Percentiles rank a stretch among this genome's conserved stretches.
Conservation (phyloP, 75 land plant species). For the Ceratopteris richardii region DNA sequence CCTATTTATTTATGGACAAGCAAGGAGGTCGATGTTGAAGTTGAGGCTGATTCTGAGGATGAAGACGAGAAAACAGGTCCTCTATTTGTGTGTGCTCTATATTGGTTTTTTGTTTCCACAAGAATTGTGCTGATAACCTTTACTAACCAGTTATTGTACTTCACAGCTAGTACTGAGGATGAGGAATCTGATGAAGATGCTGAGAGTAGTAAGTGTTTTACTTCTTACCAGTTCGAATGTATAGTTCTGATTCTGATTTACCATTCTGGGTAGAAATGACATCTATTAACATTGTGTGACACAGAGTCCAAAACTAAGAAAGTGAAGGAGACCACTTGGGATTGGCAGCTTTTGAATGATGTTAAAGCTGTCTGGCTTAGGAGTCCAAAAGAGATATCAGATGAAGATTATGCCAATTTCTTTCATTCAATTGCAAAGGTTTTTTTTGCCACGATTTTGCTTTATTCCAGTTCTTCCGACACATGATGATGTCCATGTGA, state of each 20-base stretch:
- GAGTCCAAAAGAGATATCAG: conserved; percentile 91
- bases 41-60: conserved; percentile 64
- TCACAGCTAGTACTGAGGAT: conserved; percentile 31
- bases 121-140: not conserved
- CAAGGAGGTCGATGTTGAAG: conserved; percentile 85
- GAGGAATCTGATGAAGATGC: conserved; percentile 50
- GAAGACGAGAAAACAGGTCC: conserved; percentile 42
- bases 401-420: conserved; percentile 89
- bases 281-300: too few species aligned
- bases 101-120: not conserved
- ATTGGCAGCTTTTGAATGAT: conserved; percentile 93
- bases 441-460: too few species aligned
- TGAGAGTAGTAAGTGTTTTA: conserved; percentile 30
- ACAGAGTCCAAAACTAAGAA: conserved; percentile 69
- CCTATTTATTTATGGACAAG: conserved; percentile 89
- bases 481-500: too few species aligned
- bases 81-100: too few species aligned
- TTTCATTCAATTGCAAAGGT: conserved; percentile 91
- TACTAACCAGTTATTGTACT: not conserved
- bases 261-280: too few species aligned
- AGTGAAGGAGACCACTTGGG: conserved; percentile 68
- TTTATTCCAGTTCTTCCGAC: too few species aligned
- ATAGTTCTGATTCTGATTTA: not conserved
- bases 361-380: conserved; percentile 93
- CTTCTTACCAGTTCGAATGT: not conserved